Conservation (phyloP, 1,284 basidiomycete species). For the Ustilago shanxiensis region DNA sequence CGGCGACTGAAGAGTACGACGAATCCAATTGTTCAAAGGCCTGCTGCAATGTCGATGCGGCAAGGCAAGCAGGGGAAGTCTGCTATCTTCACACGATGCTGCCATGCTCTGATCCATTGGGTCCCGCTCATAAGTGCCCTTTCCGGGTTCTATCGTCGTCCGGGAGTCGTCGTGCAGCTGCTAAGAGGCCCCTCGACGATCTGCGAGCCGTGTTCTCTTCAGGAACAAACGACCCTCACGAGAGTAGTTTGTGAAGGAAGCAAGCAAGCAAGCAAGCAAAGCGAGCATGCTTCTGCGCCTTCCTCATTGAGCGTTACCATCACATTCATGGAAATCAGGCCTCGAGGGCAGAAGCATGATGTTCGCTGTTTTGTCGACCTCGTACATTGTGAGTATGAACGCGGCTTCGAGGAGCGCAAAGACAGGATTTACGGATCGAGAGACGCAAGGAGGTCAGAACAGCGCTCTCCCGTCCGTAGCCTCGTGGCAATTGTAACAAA, state of each 20-base stretch:
- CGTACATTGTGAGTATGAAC: too few species aligned
- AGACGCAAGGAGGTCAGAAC: slow-evolving; percentile 5
- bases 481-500: slow-evolving; percentile 5
- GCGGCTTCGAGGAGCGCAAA: neutral
- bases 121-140: too few species aligned
- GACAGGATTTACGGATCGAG: slow-evolving; percentile 3
- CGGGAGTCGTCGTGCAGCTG: too few species aligned
- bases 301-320: neutral
- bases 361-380: neutral
- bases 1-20: neutral
- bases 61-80: too few species aligned
- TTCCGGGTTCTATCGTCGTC: too few species aligned
- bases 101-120: neutral
- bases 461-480: neutral
- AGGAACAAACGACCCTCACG: neutral
- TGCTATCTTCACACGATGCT: too few species aligned
- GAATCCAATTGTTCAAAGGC: neutral
- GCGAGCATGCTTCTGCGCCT: neutral
- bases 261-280: neutral
- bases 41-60: neutral
- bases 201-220: neutral
- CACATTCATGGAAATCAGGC: neutral
- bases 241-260: slow-evolving; percentile 1
- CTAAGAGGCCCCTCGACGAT: too few species aligned
- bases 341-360: neutral